Conservation (phyloP, 305 asterid species). For the Fraxinus floribunda region DNA sequence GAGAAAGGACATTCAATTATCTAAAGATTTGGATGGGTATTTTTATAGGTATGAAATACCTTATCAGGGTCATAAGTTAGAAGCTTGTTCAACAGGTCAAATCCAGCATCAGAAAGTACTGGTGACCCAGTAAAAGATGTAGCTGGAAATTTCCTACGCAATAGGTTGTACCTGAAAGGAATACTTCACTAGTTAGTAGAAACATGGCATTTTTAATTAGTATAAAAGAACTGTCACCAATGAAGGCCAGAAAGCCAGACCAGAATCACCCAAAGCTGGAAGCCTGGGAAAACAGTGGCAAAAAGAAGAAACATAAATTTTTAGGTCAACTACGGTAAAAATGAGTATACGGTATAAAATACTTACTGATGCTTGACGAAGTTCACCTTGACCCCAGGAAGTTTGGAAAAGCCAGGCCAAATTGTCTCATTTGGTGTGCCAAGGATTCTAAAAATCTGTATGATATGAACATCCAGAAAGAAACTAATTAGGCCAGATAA, state of each 20-base stretch:
- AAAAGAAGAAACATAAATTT: conserved; percentile 58
- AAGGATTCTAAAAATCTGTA: conserved; percentile 70
- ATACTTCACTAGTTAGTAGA: conserved; percentile 45
- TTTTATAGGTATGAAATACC: conserved; percentile 39
- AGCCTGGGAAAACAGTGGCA: conserved; percentile 86
- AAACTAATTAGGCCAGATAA: conserved; percentile 11
- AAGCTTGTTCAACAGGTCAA: conserved; percentile 82
- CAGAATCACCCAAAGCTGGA: conserved; percentile 92
- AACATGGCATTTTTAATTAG: conserved; percentile 33
- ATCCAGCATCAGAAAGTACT: conserved; percentile 81
- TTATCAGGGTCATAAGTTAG: conserved; percentile 78
- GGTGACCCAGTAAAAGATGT: conserved; percentile 77
- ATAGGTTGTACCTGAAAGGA: conserved; percentile 70
- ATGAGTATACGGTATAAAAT: conserved; percentile 27
- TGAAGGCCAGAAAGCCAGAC: conserved; percentile 72
- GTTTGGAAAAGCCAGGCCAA: conserved; percentile 86
- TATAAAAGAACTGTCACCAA: conserved; percentile 44
- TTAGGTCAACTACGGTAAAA: conserved; percentile 14
- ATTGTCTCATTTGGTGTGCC: conserved; percentile 85
- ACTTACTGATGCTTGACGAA: conserved; percentile 83
- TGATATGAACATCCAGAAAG: conserved; percentile 17
- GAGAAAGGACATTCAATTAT: conserved; percentile 3
- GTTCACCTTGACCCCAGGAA: conserved; percentile 78
- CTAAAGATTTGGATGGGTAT: neutral
- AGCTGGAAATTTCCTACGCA: conserved; percentile 73